Evolutionary conservation across 2,329 filamentous ascomycete species (phyloP), one percentile per base, ranked within the genome.

Genomic region (Fusarium pseudocircinatum): DNA sequence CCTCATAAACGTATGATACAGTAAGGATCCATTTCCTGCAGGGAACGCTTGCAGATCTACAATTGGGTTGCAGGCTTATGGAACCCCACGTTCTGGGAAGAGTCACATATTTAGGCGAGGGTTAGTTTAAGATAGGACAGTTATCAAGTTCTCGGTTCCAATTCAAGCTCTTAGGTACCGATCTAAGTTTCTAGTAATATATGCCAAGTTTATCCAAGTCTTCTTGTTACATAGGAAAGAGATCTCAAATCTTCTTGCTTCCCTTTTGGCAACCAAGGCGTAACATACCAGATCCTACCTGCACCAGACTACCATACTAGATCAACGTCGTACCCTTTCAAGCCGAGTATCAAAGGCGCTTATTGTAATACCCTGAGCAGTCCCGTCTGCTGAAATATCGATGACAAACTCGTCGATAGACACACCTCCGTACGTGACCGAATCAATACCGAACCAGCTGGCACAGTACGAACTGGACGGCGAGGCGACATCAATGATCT

Each of bases 401-500:
- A 59, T 24, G 15, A 52, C 22, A 24, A 60, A 52, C 13, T 60
- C 57, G 15, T 60, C 57, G 8, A 60, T 20, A 22, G 57, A 60
- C 2, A 60, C 57, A 0, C 57, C 57, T 24, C 57, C 57, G 16
- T 60, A 60, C 5, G 57, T 60, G 11, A 39, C 26, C 6, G 57
- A 60, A 22, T 60, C 57, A 0, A 60, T 26, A 10, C 2, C 14
- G 18, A 60, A 60, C 43, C 34, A 60, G 18, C 26, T 28, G 14
- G 34, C 20, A 52, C 57, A 60, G 12, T 60, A 60, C 8, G 57
- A 7, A 36, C 57, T 60, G 1, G 43, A 30, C 2, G 57, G 4
- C 0, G 20, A 18, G 8, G 30, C 6, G 12, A 7, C 12, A 2
- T 26, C 43, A 32, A 52, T 16, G 5, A 60, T 24, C n/a, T 52